Evolutionary conservation across 108 stramenopile species (phyloP), one percentile per base, ranked within the genome.

Genomic region (Epithemia pelagica): DNA sequence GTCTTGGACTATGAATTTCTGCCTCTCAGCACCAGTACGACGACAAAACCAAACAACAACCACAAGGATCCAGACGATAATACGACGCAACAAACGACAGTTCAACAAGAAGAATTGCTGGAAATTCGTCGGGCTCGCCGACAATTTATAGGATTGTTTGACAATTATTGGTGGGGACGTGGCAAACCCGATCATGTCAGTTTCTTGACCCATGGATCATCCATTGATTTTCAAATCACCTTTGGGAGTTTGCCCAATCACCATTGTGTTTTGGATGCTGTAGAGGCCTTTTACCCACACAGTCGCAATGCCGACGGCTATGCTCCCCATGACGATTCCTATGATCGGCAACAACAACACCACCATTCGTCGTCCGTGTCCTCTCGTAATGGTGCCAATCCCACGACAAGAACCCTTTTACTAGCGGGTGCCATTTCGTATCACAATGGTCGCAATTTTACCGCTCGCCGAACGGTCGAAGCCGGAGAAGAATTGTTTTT

Each of bases 201-300:
- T 23, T 76, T 64, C 37, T 67, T 68, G 28, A 68, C 62, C 21
- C 10, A 32, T 32, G 32, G 29, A 60, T 31, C 61, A 2, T 61
- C 63, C 30, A 61, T 71, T 0, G 79, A 80, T 64, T 75, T 63
- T 58, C 79, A 80, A 66, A 57, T 64, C 2, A 68, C 67, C 0
- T 73, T 80, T 66, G 79, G 79, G 2, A 62, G 71, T 15, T 46
- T 80, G 30, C 79, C 79, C 24, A 80, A 80, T 62, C 72, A 75
- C 64, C 79, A 80, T 62, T 72, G 71, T 32, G 2, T 75, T 15
- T 58, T 75, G 54, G 22, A 52, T 61, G 58, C 61, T 19, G 54
- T 79, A 8, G 21, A 27, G 31, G 30, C 32, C 8, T 28, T 46
- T 31, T 68, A 56, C 32, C 59, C 67, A 22, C 7, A 52, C 2